Evolutionary conservation across 1,284 basidiomycete species (phyloP).

Genomic region (Cutaneotrichosporon mucoides): DNA sequence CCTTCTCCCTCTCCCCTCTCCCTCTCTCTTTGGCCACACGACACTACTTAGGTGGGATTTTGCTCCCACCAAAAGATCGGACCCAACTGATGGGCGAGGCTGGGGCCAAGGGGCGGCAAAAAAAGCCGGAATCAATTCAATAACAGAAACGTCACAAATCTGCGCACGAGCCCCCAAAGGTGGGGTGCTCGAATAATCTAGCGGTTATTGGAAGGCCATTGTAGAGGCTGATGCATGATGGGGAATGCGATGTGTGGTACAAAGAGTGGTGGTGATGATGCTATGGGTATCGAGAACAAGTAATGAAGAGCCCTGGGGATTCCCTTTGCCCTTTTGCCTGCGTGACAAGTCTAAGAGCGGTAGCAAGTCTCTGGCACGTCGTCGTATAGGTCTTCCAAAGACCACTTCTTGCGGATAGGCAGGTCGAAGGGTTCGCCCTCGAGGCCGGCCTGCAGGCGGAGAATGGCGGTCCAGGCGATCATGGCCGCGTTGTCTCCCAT

Average conservation of each 20-base stretch:
- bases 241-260: not conserved
- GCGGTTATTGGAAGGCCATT: not conserved
- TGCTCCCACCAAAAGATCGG: not conserved
- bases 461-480: conserved; percentile 85
- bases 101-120: no score
- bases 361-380: conserved; percentile 20
- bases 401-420: conserved; percentile 46
- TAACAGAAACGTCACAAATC: not conserved
- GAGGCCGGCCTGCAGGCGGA: conserved; percentile 65
- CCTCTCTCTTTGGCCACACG: no score
- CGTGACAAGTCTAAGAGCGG: not conserved
- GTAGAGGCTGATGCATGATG: not conserved
- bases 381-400: conserved; percentile 56
- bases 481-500: conserved; percentile 83
- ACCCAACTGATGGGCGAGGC: not conserved
- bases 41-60: no score
- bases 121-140: no score
- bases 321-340: no score
- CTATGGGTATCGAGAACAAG: no score
- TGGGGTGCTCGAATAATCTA: not conserved
- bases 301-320: no score
- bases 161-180: not conserved
- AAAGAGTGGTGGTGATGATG: not conserved
- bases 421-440: conserved; percentile 53
- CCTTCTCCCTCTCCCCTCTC: no score